Base-by-base conservation (phyloP, 352 stramenopile species). In the Globisporangium irregulare region DNA sequence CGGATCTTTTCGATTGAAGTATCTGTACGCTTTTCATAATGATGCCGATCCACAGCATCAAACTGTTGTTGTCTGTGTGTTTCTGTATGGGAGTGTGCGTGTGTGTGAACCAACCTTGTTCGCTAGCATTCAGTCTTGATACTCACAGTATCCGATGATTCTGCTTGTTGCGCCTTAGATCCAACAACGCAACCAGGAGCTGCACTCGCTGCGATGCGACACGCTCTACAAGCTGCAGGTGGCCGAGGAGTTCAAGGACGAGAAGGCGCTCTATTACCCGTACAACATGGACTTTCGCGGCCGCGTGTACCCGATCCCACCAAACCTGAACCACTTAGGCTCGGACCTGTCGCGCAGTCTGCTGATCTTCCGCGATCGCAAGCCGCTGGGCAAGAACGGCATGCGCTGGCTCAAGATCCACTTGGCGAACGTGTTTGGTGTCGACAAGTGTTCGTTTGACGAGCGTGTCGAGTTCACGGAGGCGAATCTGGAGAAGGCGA, bases 261-360 rank as follows among this genome's bases (percentile, higher is more conserved):
- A 99, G 75, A 85, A 97, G 18, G 90, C 91, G 67, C 91, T 99
- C 27, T 99, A 98, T 80, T 99, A 98, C 73, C 98, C 98, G 46
- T 99, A 99, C 86, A 99, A 99, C 43, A 90, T 99, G 78, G 98
- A 99, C 73, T 99, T 99, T 79, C 89, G 98, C 43, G 98, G 98
- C 38, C 86, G 98, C 57, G 98, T 98, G 64, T 99, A 99, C 74
- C 97, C 98, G 59, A 92, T 99, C 12, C 97, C 98, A 60, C 98
- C 98, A 4, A 98, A 99, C 77, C 82, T 99, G 3, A 99, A 98
- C 71, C 98, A 99, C 77, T 77, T 99, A 59, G 97, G 98, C 36
- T 98, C 96, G 18, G 98, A 99, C 86, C 78, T 99, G n/a, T 99
- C 96, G 69, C 85, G 98, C 25, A 97, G 90, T 67, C 77, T 99